Base-by-base conservation (phyloP, 352 stramenopile species). In the Phytophthora tubulina region DNA sequence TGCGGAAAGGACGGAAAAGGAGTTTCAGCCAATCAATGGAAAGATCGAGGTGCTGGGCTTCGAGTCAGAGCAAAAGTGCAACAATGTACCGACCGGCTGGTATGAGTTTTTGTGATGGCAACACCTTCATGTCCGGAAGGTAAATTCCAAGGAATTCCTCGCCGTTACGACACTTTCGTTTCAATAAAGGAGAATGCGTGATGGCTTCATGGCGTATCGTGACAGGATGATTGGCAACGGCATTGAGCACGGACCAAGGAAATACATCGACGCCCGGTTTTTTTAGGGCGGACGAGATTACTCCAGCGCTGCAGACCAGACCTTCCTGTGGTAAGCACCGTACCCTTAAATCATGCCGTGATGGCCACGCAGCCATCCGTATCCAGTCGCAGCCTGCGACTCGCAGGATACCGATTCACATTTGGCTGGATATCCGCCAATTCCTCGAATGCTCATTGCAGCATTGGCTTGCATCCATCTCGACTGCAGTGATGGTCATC, bases 391-490 rank as follows among this genome's bases (percentile, higher is more conserved):
- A n/a, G n/a, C n/a, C n/a, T n/a, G n/a, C n/a, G n/a, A n/a, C n/a
- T n/a, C n/a, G n/a, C 60, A 68, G 21, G 42, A 70, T 57, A 50
- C 38, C 32, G 50, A 35, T 48, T n/a, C 52, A 36, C 52, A 21
- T 38, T 59, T 50, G 21, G 35, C 46, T 67, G 59, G 36, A 59
- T 67, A 67, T 35, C 46, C 35, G 8, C 13, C 9, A 45, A 59
- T 7, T 9, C 30, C 2, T 17, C 53, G 36, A 64, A 45, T 62
- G 35, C 39, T 49, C 53, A 13, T 58, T 4, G 33, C 33, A 21
- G 30, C 17, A n/a, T 45, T 45, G 35, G 1, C 7, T 7, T 45
- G 39, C 39, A 21, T 21, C 21, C 21, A 21, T n/a, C 13, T 45
- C 39, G 3, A 2, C n/a, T 4, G n/a, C 39, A 45, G 39, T 15